Evolutionary conservation across 306 rosid genomes (phyloP), one percentile per base, ranked within the genome.

Genomic region (Casuarina cunninghamiana): DNA sequence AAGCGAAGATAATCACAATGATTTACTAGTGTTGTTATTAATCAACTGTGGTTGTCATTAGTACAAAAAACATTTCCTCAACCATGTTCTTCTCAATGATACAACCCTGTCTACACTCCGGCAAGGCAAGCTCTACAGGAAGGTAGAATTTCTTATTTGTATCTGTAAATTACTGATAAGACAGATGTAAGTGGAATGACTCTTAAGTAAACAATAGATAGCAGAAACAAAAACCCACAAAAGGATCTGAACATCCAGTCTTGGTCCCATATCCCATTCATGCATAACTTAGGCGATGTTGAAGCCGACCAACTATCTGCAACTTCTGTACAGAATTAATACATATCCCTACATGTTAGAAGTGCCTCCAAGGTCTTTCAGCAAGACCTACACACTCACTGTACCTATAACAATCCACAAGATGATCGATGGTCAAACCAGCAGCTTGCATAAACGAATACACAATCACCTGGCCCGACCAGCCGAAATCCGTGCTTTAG

Each of bases 291-390:
- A 63, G 12, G 46, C 37, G 13, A 5, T 48, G 48, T 32, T 48
- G 72, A 71, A 69, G 19, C 2, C 71, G 35, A 78, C 12, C 46
- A 48, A 58, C 41, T 67, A 66, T 66, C 16, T 63, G 69, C 69
- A 35, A 35, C 44, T 63, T 63, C 69, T 32, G 38, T 53, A 53
- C 58, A 53, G 17, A 84, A 73, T 17, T 0, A 46, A 32, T 39
- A 17, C 38, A 19, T 15, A 42, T 21, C 35, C 16, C 6, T 5
- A 9, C n/a, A 1, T 48, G 32, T 81, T 78, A 93, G 76, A 95
- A 91, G 82, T 95, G 99, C 84, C 99, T 96, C 99, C 99, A 96
- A 42, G 98, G 99, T 82, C 99, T 90, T 82, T 96, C 99, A 1
- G 99, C 99, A n/a, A 93, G 93, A 80, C 86, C 84, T 0, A 96